These are phyloP conservation scores for Xylaria sp. DNA, from an alignment of 2,329 filamentous ascomycete species.

Conservation along the genomic window DNA sequence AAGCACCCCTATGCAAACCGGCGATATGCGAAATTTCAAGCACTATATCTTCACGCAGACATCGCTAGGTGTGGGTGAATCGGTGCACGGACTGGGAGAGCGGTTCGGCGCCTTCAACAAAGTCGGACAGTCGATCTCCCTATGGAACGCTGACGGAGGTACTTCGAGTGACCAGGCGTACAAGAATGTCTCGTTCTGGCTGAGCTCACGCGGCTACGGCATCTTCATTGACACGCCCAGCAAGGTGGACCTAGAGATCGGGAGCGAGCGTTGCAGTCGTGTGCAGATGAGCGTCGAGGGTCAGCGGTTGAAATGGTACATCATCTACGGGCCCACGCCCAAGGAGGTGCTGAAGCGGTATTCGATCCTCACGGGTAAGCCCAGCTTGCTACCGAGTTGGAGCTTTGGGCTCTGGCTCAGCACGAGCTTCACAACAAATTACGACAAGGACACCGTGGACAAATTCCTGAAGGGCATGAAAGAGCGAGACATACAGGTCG, in stretches of 20 bases:
- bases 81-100: slow-evolving; percentile 69
- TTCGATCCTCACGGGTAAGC: slow-evolving; percentile 59
- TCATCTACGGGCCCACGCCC: slow-evolving; percentile 65
- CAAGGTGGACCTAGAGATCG: slow-evolving; percentile 65
- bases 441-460: slow-evolving; percentile 63
- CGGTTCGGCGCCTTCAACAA: slow-evolving; percentile 73
- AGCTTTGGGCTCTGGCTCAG: slow-evolving; percentile 73
- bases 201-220: slow-evolving; percentile 69
- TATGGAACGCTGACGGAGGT: slow-evolving; percentile 61
- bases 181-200: slow-evolving; percentile 66
- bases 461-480: slow-evolving; percentile 66
- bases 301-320: slow-evolving; percentile 66
- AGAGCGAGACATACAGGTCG: slow-evolving; percentile 57
- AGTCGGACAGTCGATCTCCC: slow-evolving; percentile 62
- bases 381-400: slow-evolving; percentile 63
- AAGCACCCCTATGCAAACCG: slow-evolving; percentile 47
- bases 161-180: slow-evolving; percentile 66
- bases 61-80: slow-evolving; percentile 54
- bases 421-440: slow-evolving; percentile 69
- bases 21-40: slow-evolving; percentile 47
- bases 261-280: slow-evolving; percentile 65
- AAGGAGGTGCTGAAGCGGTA: slow-evolving; percentile 68
- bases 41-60: slow-evolving; percentile 56
- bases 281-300: slow-evolving; percentile 65
- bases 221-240: slow-evolving; percentile 69